phyloP scores from a whole-genome alignment of 1,284 basidiomycete genomes.

The Phaffia rhodozyma region DNA sequence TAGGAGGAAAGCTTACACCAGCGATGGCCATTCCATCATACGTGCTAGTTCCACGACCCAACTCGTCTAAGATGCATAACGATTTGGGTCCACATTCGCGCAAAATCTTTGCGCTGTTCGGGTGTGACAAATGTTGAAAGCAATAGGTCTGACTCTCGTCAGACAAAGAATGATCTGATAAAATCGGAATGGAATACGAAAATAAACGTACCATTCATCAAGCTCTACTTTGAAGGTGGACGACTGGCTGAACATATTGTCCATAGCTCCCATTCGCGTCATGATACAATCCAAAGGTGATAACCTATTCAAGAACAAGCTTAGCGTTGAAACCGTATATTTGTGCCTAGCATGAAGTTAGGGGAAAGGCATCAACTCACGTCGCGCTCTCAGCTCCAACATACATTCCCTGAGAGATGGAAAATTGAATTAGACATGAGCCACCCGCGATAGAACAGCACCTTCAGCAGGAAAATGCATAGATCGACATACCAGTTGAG shows the following conservation, averaged over 20 bases:
- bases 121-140: neutral
- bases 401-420: too few relatives aligned
- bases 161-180: neutral
- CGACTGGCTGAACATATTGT: slow-evolving; percentile 89
- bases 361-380: neutral
- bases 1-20: slow-evolving; percentile 42
- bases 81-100: slow-evolving; percentile 82
- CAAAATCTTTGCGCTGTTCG: slow-evolving; percentile 68
- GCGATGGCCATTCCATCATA: slow-evolving; percentile 94
- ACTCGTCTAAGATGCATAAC: slow-evolving; percentile 87
- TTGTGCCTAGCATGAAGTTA: neutral
- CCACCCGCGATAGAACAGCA: too few relatives aligned
- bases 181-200: neutral
- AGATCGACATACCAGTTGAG: slow-evolving; percentile 52
- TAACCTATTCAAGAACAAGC: slow-evolving; percentile 40
- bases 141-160: neutral
- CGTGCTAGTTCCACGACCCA: slow-evolving; percentile 50
- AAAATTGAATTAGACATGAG: too few relatives aligned
- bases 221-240: slow-evolving; percentile 95
- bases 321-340: neutral
- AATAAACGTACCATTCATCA: slow-evolving; percentile 63
- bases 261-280: slow-evolving; percentile 96
- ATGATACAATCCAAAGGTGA: slow-evolving; percentile 87
- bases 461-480: too few relatives aligned
- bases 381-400: neutral